Percentiles rank a stretch among this genome's conserved stretches.
These are phyloP conservation scores for Magnaporthiopsis rhizophila DNA, from an alignment of 2,329 filamentous ascomycete genomes.

Conservation along the genomic window DNA sequence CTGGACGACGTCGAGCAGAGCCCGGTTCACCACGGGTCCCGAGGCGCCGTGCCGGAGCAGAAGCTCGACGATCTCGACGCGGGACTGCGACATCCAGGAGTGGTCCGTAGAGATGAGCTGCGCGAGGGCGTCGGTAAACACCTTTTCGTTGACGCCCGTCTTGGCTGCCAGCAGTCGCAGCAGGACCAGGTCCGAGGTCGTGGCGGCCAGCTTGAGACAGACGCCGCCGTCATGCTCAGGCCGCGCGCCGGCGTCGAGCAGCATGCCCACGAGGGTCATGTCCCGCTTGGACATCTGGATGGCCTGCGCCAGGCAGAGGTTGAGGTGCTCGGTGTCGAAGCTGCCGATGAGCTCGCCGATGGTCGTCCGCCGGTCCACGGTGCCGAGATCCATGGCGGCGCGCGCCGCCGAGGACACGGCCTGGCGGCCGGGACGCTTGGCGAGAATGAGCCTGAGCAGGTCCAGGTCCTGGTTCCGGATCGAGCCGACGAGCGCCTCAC, in stretches of 20 bases:
- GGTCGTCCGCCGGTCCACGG: slow-evolving; percentile 10
- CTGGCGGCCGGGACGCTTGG: slow-evolving; percentile 15
- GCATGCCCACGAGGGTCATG: slow-evolving; percentile 13
- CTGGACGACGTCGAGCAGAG: slow-evolving; percentile 44
- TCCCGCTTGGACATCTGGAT: slow-evolving; percentile 15
- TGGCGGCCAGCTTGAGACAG: slow-evolving; percentile 18
- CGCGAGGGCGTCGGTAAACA: slow-evolving; percentile 16
- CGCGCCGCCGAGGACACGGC: slow-evolving; percentile 15
- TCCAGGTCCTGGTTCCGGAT: slow-evolving; percentile 15
- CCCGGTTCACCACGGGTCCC: slow-evolving; percentile 36
- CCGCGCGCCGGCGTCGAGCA: slow-evolving; percentile 18
- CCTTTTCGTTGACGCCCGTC: slow-evolving; percentile 9
- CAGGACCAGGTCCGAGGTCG: slow-evolving; percentile 13
- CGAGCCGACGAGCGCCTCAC: slow-evolving; percentile 18
- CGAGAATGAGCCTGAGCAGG: slow-evolving; percentile 16
- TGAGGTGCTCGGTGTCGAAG: slow-evolving; percentile 17
- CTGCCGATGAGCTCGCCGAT: slow-evolving; percentile 13
- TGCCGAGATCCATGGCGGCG: slow-evolving; percentile 14
- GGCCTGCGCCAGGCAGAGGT: slow-evolving; percentile 16
- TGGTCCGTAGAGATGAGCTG: slow-evolving; percentile 14
- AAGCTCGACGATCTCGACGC: slow-evolving; percentile 17
- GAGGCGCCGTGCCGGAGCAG: slow-evolving; percentile 36
- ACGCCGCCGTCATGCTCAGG: slow-evolving; percentile 16
- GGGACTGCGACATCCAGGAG: slow-evolving; percentile 18
- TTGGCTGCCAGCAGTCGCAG: slow-evolving; percentile 15